A percentile compares a stretch with the other conserved stretches of the same genome.
phyloP scores from a whole-genome alignment of 441 rosid species.

The Viola pubescens region DNA sequence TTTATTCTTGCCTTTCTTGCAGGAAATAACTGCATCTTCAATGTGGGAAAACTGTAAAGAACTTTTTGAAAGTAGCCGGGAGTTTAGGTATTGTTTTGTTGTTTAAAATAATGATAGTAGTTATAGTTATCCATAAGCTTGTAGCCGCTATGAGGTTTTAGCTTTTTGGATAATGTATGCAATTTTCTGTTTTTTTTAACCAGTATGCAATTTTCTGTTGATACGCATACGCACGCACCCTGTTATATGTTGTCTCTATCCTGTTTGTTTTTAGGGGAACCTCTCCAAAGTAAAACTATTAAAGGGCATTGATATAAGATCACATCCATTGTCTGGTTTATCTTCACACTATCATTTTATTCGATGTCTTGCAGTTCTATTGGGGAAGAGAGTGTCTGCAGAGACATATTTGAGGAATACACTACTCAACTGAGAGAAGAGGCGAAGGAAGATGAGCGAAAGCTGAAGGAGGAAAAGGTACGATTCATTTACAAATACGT shows the following conservation, averaged over 20 bases:
- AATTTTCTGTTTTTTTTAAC: too few species aligned
- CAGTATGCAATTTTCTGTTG: too few species aligned
- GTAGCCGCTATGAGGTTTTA: not conserved
- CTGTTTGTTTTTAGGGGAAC: not conserved
- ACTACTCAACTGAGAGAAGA: constrained; percentile 59
- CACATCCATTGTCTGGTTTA: not conserved
- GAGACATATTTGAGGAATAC: constrained; percentile 76
- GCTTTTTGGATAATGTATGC: too few species aligned
- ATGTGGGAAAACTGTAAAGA: constrained; percentile 66
- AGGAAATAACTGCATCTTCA: constrained; percentile 81
- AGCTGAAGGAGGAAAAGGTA: constrained; percentile 95
- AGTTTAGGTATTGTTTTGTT: constrained; percentile 45
- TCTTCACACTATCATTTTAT: not conserved
- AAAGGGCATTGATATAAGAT: not conserved
- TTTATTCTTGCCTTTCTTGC: constrained; percentile 13
- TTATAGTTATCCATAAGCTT: not conserved
- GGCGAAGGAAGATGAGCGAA: constrained; percentile 83
- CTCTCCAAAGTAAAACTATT: too few species aligned
- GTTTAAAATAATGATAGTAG: not conserved
- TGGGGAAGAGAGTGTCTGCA: constrained; percentile 63
- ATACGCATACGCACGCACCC: too few species aligned
- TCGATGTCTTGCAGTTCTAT: constrained; percentile 41
- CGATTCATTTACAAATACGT: too few species aligned
- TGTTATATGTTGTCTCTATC: not conserved
- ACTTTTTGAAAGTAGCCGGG: constrained; percentile 77